phyloP scores from a whole-genome alignment of 495 filamentous ascomycete genomes.

The Daldinia decipiens region DNA sequence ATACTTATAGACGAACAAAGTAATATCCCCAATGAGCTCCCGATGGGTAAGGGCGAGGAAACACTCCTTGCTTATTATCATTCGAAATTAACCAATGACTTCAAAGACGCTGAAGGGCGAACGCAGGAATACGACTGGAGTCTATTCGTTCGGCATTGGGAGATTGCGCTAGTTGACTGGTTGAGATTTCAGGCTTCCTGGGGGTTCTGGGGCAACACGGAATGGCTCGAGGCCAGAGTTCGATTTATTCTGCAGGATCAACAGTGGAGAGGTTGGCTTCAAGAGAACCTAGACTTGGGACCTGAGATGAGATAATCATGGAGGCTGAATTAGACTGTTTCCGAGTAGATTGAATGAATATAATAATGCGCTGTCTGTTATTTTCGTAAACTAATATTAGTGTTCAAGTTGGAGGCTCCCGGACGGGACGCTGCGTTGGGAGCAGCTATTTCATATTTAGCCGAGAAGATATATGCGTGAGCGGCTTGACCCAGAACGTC shows the following conservation, averaged over 20 bases:
- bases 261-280: conserved; percentile 41
- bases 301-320: background rate
- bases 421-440: conserved; percentile 1
- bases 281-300: background rate
- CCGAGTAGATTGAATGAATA: background rate
- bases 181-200: conserved; percentile 59
- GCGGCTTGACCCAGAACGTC: conserved; percentile 11
- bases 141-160: conserved; percentile 55
- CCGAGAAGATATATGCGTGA: conserved; percentile 9
- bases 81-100: conserved; percentile 33
- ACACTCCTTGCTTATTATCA: conserved; percentile 52
- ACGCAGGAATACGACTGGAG: conserved; percentile 50
- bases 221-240: conserved; percentile 53
- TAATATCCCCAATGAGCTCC: conserved; percentile 35
- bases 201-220: conserved; percentile 61
- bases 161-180: conserved; percentile 61
- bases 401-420: conserved; percentile 6
- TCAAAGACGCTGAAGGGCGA: conserved; percentile 11
- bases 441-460: conserved; percentile 23
- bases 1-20: conserved; percentile 44
- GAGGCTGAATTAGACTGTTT: conserved; percentile 1
- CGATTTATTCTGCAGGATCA: conserved; percentile 43
- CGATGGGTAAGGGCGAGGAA: conserved; percentile 48
- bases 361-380: background rate
- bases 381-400: conserved; percentile 8